Conservation (phyloP, 179 eudicot species). For the Gypsophila paniculata region DNA sequence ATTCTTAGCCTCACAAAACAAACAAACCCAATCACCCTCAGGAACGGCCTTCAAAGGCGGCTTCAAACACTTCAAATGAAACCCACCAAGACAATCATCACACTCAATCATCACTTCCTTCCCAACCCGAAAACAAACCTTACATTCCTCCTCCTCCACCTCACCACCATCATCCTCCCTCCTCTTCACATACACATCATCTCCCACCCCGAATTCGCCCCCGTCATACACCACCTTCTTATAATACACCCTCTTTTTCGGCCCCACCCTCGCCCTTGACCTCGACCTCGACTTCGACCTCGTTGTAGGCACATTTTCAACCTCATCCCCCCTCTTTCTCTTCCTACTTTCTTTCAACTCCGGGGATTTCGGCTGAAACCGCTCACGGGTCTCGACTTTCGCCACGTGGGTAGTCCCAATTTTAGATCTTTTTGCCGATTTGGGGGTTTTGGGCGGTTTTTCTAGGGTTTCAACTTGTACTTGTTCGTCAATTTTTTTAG, state of each 20-base stretch:
- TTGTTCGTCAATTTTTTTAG: slow-evolving; percentile 12
- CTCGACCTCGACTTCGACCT: slow-evolving; percentile 4
- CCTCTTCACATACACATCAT: slow-evolving; percentile 87
- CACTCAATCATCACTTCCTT: slow-evolving; percentile 66
- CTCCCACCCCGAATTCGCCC: slow-evolving; percentile 63
- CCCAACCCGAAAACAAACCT: slow-evolving; percentile 46
- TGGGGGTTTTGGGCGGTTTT: slow-evolving; percentile 29
- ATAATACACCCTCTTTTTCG: slow-evolving; percentile 54
- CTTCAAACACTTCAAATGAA: slow-evolving; percentile 85
- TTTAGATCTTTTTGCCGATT: slow-evolving; percentile 21
- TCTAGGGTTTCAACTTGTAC: slow-evolving; percentile 18
- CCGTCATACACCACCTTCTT: slow-evolving; percentile 80
- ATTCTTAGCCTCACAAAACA: slow-evolving; percentile 63
- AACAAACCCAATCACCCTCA: slow-evolving; percentile 90
- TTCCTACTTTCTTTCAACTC: slow-evolving; percentile 39
- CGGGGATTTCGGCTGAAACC: slow-evolving; percentile 47
- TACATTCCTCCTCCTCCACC: slow-evolving; percentile 83
- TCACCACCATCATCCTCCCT: slow-evolving; percentile 68
- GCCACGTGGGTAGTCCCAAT: slow-evolving; percentile 9
- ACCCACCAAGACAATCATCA: slow-evolving; percentile 89
- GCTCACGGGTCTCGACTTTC: slow-evolving; percentile 4
- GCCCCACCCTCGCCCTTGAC: slow-evolving; percentile 16
- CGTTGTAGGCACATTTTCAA: slow-evolving; percentile 10
- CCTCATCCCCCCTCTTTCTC: slow-evolving; percentile 32
- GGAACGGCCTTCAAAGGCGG: slow-evolving; percentile 85